Conservation (phyloP, 306 rosid species). For the Prinsepia uniflora region DNA sequence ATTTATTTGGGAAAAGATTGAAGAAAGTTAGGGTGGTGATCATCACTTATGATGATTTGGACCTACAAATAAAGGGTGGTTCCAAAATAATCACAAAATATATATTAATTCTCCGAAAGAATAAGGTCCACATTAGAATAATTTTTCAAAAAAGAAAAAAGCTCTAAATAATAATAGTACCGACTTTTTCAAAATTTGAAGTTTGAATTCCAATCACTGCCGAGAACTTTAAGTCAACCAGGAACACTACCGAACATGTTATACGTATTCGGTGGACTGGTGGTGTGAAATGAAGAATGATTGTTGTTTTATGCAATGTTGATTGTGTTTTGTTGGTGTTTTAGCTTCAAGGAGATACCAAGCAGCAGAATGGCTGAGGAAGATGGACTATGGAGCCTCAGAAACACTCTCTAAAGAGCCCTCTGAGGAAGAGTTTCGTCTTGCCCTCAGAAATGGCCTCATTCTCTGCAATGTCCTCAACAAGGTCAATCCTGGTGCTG, state of each 20-base stretch:
- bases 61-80: conserved; percentile 15
- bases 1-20: neutral
- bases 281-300: neutral
- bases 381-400: conserved; percentile 78
- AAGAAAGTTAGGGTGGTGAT: neutral
- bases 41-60: conserved; percentile 16
- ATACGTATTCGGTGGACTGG: too few species aligned
- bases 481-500: conserved; percentile 91
- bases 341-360: conserved; percentile 72
- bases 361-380: conserved; percentile 93
- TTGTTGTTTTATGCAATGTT: neutral
- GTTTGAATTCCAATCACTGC: neutral
- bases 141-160: neutral
- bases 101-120: conserved; percentile 5
- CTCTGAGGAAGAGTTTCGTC: conserved; percentile 81
- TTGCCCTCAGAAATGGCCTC: conserved; percentile 85
- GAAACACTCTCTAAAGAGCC: conserved; percentile 64
- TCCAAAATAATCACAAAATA: conserved; percentile 17
- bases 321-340: neutral
- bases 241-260: too few species aligned
- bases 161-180: neutral
- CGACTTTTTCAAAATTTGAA: neutral
- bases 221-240: too few species aligned
- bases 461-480: conserved; percentile 96
- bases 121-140: neutral